Evolutionary conservation across 306 rosid genomes (phyloP), one percentile per base, ranked within the genome.

Genomic region (Fagus sylvatica): DNA sequence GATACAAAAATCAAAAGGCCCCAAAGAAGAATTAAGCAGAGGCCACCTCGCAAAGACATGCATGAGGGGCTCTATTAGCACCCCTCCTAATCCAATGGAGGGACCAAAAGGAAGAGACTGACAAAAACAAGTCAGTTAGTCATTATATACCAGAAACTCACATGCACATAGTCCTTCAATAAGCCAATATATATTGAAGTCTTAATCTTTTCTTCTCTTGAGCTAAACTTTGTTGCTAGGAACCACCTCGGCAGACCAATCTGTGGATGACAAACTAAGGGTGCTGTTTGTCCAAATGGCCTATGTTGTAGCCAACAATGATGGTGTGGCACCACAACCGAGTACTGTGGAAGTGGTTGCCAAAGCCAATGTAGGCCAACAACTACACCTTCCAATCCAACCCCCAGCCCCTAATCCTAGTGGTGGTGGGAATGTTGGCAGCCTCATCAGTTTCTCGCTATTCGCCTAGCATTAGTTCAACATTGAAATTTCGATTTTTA

Each of bases 381-480:
- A n/a, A 7, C 62, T 19, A n/a, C 62, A 2, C 67, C 67, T 28
- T 61, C 67, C 67, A 32, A 33, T 3, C 67, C 67, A 64, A 34
- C 69, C 69, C 28, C 69, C 69, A 62, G 5, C 11, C 9, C 22
- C 22, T 3, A 6, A 19, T 9, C 33, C 33, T 5, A 22, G 62
- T 7, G 22, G 69, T 5, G 56, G 77, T 1, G 28, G 66, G 2
- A 82, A 32, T 32, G 72, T 89, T 0, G 53, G 72, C 3, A 37
- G 82, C 80, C 28, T 90, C 69, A 67, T 87, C n/a, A 64, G 84
- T 3, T 1, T 78, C 4, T 28, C 84, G 32, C 59, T 75, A 32
- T 92, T 22, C 6, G 46, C 46, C 10, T 41, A 41, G 10, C 1
- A 41, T 41, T 41, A 7, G 46, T 41, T 41, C 46, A 41, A 41